These are phyloP conservation scores for Dalechampia spathulata DNA, from an alignment of 441 rosid species.

Conservation along the genomic window DNA sequence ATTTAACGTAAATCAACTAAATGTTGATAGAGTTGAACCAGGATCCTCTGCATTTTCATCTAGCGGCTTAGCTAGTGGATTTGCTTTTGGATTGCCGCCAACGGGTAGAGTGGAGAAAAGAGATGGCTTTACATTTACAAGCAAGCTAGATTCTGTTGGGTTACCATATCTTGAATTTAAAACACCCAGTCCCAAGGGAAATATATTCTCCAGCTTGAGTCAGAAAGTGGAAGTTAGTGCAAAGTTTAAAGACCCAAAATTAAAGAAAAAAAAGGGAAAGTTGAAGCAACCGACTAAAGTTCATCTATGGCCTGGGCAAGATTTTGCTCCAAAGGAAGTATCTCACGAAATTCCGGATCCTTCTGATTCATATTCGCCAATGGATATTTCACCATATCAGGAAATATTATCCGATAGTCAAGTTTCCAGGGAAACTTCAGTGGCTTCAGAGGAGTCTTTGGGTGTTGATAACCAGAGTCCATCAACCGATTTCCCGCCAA, in stretches of 20 bases:
- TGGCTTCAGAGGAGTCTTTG: constrained; percentile 49
- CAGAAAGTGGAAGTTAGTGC: constrained; percentile 53
- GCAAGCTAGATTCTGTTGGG: constrained; percentile 29
- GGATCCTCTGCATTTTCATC: constrained; percentile 23
- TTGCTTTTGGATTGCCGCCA: constrained; percentile 24
- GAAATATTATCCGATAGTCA: constrained; percentile 34
- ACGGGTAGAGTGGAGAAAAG: constrained; percentile 24
- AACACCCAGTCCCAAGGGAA: constrained; percentile 40
- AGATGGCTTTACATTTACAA: constrained; percentile 32
- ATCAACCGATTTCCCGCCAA: constrained; percentile 30
- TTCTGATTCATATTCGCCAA: constrained; percentile 65
- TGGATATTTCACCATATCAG: constrained; percentile 82
- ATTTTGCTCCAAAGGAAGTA: constrained; percentile 36
- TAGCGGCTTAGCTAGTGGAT: constrained; percentile 19
- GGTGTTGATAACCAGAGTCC: constrained; percentile 26
- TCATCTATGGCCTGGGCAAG: constrained; percentile 45
- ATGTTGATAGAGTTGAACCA: constrained; percentile 16
- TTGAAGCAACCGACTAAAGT: constrained; percentile 42
- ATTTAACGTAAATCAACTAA: constrained; percentile 20
- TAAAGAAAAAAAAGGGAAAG: constrained; percentile 62
- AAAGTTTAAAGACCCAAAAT: constrained; percentile 39
- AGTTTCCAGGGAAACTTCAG: constrained; percentile 45
- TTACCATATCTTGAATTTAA: constrained; percentile 45
- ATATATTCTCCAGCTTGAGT: constrained; percentile 34
- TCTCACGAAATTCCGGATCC: constrained; percentile 41